Conservation (phyloP, 1,139 yeast species). For the Sugiyamaella novakii region DNA sequence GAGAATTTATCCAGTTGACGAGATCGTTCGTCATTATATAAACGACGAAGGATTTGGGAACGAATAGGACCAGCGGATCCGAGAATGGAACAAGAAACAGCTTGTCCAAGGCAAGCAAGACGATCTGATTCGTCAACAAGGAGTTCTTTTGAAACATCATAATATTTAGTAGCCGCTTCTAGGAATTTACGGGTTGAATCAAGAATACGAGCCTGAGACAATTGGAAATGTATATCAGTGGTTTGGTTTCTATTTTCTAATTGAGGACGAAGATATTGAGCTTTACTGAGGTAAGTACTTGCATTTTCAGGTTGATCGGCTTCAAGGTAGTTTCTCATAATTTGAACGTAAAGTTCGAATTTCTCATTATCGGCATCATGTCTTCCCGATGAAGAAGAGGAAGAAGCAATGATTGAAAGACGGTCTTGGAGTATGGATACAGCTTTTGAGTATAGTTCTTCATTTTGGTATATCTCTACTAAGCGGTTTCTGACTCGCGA, state of each 20-base stretch:
- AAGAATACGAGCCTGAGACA: conserved; percentile 41
- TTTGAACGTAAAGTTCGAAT: conserved; percentile 38
- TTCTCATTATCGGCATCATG: conserved; percentile 34
- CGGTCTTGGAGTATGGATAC: conserved; percentile 37
- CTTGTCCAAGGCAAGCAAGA: conserved; percentile 38
- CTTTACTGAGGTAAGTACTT: conserved; percentile 38
- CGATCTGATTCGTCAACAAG: conserved; percentile 38
- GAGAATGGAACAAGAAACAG: conserved; percentile 39
- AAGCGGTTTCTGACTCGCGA: conserved; percentile 34
- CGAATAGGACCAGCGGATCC: conserved; percentile 44
- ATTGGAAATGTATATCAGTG: conserved; percentile 37
- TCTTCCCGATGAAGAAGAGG: conserved; percentile 28
- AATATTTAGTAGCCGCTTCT: conserved; percentile 41
- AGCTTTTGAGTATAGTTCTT: conserved; percentile 34
- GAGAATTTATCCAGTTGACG: conserved; percentile 30
- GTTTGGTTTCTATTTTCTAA: conserved; percentile 24
- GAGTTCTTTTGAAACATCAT: conserved; percentile 37
- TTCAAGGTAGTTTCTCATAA: conserved; percentile 39
- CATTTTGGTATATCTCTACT: conserved; percentile 36
- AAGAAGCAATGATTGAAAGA: conserved; percentile 20
- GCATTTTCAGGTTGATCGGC: conserved; percentile 41
- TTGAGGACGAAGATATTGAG: conserved; percentile 36
- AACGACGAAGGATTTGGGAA: conserved; percentile 36
- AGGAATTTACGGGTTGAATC: conserved; percentile 40
- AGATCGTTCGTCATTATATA: conserved; percentile 41